Percentiles rank a stretch among this genome's conserved stretches.
Evolutionary conservation across 1,284 basidiomycete species (phyloP).

Genomic region (Irpex sp.): DNA sequence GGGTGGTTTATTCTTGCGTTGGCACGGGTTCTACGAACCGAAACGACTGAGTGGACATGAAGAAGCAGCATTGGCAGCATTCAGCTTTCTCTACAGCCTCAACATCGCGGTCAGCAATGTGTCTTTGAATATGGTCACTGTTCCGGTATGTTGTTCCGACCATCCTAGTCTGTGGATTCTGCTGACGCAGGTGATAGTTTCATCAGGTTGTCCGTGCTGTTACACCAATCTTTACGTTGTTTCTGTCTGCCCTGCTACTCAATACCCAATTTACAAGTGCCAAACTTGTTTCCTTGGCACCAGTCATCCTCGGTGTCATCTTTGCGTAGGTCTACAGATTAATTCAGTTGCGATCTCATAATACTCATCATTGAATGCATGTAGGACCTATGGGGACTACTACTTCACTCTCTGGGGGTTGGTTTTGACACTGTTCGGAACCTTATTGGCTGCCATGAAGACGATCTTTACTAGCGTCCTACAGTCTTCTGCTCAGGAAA

Average conservation of each 20-base stretch:
- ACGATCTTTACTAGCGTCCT: conserved; percentile 87
- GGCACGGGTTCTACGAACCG: conserved; percentile 58
- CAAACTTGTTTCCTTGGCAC: conserved; percentile 75
- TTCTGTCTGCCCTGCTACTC: conserved; percentile 63
- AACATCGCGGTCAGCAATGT: conserved; percentile 94
- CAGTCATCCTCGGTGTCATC: conserved; percentile 88
- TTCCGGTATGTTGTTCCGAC: conserved; percentile 63
- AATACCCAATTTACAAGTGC: conserved; percentile 46
- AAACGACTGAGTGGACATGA: conserved; percentile 55
- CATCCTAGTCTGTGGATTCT: conserved; percentile 2
- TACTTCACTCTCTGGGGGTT: conserved; percentile 83
- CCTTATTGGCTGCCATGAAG: conserved; percentile 86
- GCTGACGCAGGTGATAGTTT: conserved; percentile 49
- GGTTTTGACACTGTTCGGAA: conserved; percentile 82
- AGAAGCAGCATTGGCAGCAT: conserved; percentile 64
- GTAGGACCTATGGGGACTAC: conserved; percentile 88
- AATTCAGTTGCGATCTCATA: background rate
- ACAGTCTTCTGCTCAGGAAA: conserved; percentile 35
- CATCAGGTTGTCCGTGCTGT: conserved; percentile 94
- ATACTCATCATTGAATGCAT: background rate
- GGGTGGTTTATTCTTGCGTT: conserved; percentile 72
- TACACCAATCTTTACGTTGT: conserved; percentile 86
- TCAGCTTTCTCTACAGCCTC: conserved; percentile 85
- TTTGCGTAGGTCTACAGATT: conserved; percentile 71
- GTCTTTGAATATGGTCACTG: conserved; percentile 83